phyloP scores from a whole-genome alignment of 495 filamentous ascomycete species.

The Xylaria sp. region DNA sequence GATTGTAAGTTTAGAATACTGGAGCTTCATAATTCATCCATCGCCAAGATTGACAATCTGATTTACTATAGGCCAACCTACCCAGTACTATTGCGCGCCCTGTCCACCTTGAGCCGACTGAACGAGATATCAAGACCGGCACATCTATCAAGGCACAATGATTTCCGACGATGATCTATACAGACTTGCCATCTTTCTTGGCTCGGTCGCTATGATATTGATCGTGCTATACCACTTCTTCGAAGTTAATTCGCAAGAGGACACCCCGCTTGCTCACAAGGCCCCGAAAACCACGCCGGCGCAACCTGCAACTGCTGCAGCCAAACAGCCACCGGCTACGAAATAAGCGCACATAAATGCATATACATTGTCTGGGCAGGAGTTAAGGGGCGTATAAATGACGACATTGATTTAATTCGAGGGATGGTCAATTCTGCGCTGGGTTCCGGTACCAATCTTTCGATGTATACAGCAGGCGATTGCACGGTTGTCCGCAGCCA shows the following conservation, averaged over 20 bases:
- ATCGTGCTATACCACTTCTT: slow-evolving; percentile 97
- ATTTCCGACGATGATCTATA: slow-evolving; percentile 87
- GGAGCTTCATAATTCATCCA: neutral
- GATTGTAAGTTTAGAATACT: slow-evolving; percentile 12
- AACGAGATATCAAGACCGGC: slow-evolving; percentile 24
- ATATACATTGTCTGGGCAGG: neutral
- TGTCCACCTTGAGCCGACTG: neutral
- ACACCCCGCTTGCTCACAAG: slow-evolving; percentile 33
- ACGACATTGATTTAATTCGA: neutral
- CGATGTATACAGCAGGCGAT: neutral
- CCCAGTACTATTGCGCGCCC: neutral
- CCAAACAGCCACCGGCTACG: slow-evolving; percentile 30
- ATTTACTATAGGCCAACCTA: neutral
- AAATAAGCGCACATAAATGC: slow-evolving; percentile 22
- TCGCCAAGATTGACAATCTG: neutral
- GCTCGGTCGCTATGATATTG: slow-evolving; percentile 88
- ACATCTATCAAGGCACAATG: slow-evolving; percentile 59
- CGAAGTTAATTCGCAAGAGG: slow-evolving; percentile 83
- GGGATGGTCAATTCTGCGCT: neutral
- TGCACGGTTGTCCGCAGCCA: neutral
- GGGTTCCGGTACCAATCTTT: neutral
- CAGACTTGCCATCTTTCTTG: slow-evolving; percentile 89
- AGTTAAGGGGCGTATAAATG: slow-evolving; percentile 14
- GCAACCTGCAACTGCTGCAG: slow-evolving; percentile 38
- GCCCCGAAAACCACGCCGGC: slow-evolving; percentile 40